Evolutionary conservation across 257 asterid species (phyloP), one percentile per base, ranked within the genome.

Genomic region (Schizonepeta tenuifolia): DNA sequence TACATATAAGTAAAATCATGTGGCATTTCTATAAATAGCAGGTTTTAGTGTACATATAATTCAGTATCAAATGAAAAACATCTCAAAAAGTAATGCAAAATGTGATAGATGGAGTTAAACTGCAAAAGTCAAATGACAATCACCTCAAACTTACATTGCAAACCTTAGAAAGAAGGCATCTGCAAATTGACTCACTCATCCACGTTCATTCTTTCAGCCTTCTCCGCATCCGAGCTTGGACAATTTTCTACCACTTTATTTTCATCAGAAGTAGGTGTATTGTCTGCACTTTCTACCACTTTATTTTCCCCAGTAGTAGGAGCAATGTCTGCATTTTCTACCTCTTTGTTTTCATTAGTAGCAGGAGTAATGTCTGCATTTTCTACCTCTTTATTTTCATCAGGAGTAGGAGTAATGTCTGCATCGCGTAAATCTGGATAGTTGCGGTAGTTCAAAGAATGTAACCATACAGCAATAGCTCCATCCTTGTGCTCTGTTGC

Each of bases 391-490:
- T 59, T 70, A 28, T 35, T 18, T 11, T n/a, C 65, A 47, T 57
- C 85, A 56, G 82, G 11, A 17, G 57, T 70, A 1, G 54, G 44
- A 33, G 57, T 58, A 60, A 38, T 62, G 41, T 70, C 70, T 6
- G 46, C 65, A 36, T 12, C 61, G 14, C 78, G 80, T 55, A 94
- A 77, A 86, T 94, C 98, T 6, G 96, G 87, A 70, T 85, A 90
- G 78, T 94, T 91, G 33, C 96, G 95, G 56, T 91, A 77, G 86
- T 94, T 92, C 41, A 94, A 79, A 58, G 97, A 94, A 79, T 94
- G 97, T 83, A 92, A 79, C 89, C 92, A 92, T 6, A 95, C 83
- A 11, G 86, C 98, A 63, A 87, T 80, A 38, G 65, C 88, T 69
- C 97, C 98, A 50, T 90, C 95, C 78, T 83, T 90, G 47, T 88